phyloP scores from a whole-genome alignment of 129 eudicot species.

The Chrysanthemum makinoi region DNA sequence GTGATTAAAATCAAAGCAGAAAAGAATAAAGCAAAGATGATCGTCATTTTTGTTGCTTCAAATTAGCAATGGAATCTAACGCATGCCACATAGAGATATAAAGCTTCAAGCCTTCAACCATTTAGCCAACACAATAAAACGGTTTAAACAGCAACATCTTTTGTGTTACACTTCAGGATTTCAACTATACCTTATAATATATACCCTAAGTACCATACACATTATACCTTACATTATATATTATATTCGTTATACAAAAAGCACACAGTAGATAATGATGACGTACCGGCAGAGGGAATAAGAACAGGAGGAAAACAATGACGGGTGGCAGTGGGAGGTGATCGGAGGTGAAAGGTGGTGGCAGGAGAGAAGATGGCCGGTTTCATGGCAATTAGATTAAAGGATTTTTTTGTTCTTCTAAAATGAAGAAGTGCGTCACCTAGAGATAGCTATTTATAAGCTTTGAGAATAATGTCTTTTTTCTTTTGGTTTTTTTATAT shows the following conservation, averaged over 20 bases:
- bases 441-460: constrained; percentile 15
- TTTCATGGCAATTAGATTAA: constrained; percentile 3
- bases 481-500: background rate
- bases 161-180: background rate
- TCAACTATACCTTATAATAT: background rate
- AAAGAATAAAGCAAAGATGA: constrained; percentile 27
- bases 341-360: constrained; percentile 23
- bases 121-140: background rate
- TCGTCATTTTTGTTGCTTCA: constrained; percentile 20
- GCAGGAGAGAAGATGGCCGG: constrained; percentile 22
- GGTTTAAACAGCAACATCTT: constrained; percentile 13
- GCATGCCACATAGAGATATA: constrained; percentile 24
- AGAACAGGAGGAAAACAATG: constrained; percentile 6
- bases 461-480: background rate
- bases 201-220: background rate
- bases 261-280: background rate
- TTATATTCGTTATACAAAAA: background rate
- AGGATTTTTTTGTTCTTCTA: background rate
- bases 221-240: background rate
- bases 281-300: constrained; percentile 15
- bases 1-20: too few relatives aligned
- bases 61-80: constrained; percentile 33
- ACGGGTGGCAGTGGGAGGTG: constrained; percentile 15
- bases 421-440: background rate
- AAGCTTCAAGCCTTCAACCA: background rate